Base-by-base conservation (phyloP, 805 yeast species). In the Wickerhamomyces queroliae region DNA sequence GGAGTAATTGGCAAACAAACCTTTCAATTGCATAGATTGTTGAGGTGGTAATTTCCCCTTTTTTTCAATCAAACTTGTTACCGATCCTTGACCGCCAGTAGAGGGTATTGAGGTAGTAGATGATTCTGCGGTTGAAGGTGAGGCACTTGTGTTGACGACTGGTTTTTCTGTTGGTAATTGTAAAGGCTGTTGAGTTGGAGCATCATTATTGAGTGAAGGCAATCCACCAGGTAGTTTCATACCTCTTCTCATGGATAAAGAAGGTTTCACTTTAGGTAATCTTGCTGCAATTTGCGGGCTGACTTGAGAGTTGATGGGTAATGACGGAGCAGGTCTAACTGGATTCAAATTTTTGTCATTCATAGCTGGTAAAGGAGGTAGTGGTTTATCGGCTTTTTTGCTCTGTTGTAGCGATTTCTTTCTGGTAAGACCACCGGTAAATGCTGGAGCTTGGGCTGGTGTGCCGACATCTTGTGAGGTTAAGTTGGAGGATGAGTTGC, bases 221-320 rank as follows among this genome's bases (percentile, higher is more conserved):
- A 45, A 83, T 77, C 78, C 67, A 78, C 66, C 87, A 88, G 96
- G 89, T 76, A 97, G 70, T 76, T 62, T 64, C 78, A 69, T 85
- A 73, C 82, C 95, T 90, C 79, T 74, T 82, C 72, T 79, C 84
- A 52, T 86, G 81, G 62, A 96, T 84, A 55, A 73, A 80, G 48
- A 91, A 78, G 67, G 96, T 80, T 45, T 76, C 76, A 55, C 72
- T 72, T 69, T 81, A 79, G 93, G 84, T 86, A 75, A 44, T 30
- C 60, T 49, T 77, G 85, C 76, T 75, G 95, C 73, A 77, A 87
- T 62, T 80, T 85, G 83, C 70, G 85, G 66, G 76, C 90, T 58
- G 74, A 84, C 58, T 81, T 88, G 74, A 76, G 59, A 43, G 33
- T 56, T 52, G 5, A 52, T 42, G 18, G 61, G 58, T n/a, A 57